Evolutionary conservation across 2,329 filamentous ascomycete species (phyloP), one percentile per base, ranked within the genome.

Genomic region (Fusarium graminum): DNA sequence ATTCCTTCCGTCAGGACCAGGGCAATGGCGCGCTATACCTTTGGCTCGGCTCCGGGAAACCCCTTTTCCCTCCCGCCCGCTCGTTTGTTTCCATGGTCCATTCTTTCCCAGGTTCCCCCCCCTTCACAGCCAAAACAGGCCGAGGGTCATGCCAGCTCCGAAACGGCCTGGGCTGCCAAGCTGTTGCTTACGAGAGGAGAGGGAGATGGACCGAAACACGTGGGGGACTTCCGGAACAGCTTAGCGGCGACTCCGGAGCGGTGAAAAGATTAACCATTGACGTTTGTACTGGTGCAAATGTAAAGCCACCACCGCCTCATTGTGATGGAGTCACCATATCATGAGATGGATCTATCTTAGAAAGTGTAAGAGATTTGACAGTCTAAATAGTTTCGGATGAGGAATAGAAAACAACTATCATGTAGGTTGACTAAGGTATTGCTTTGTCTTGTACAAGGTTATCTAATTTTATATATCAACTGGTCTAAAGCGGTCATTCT

Each of bases 221-320:
- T 73, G 71, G 71, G 61, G 53, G 52, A 55, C 59, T 73, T 71
- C 70, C 70, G 67, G 62, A 72, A 73, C 30, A 60, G 71, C 60
- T 73, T 73, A 73, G 71, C 55, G 67, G 70, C 54, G 44, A 67
- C 60, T 53, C 68, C 44, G 46, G 60, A 65, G 68, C 65, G 68
- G 70, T 72, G 67, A 69, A 72, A 72, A 70, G 40, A 68, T 72
- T 64, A 17, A 44, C 63, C 65, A 63, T 69, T 67, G 13, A 19
- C 34, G 17, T 52, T 55, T 12, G 42, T 44, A 19, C 52, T 44
- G 34, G 53, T 44, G 32, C 16, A 16, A n/a, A 29, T 3, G 41
- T 41, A 56, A 42, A 66, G 59, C 63, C 59, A 65, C 53, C 54
- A 64, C 46, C 62, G 52, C 57, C 58, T 69, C 59, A 56, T 71